A percentile compares a stretch with the other conserved stretches of the same genome.
Conservation (phyloP, 768 basidiomycete species). For the Suillus cothurnatus region DNA sequence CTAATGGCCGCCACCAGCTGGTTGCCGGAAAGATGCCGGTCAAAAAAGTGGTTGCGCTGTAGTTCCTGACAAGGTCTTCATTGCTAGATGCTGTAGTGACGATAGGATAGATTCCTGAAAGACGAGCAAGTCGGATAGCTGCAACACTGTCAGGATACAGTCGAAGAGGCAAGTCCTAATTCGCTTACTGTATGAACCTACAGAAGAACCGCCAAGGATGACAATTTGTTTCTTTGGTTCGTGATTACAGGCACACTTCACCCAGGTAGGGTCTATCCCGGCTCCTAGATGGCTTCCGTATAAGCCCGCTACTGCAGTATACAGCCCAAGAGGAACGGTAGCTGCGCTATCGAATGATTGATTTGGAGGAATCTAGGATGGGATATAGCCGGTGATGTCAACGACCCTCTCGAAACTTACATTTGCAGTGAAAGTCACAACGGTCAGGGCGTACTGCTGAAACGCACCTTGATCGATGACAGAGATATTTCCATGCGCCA, state of each 20-base stretch:
- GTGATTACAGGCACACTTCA: slow-evolving; percentile 33
- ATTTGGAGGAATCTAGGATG: slow-evolving; percentile 43
- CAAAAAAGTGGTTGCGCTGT: slow-evolving; percentile 47
- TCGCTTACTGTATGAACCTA: slow-evolving; percentile 46
- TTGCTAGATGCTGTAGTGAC: slow-evolving; percentile 43
- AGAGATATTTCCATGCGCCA: slow-evolving; percentile 30
- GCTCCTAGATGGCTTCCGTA: slow-evolving; percentile 43
- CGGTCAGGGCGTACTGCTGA: slow-evolving; percentile 43
- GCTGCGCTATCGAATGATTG: slow-evolving; percentile 47
- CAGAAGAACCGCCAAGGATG: slow-evolving; percentile 50
- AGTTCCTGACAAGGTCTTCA: slow-evolving; percentile 30
- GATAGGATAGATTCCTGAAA: slow-evolving; percentile 43
- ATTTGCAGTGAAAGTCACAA: slow-evolving; percentile 39
- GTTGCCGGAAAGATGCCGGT: slow-evolving; percentile 26
- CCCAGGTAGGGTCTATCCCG: slow-evolving; percentile 40
- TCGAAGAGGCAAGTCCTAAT: slow-evolving; percentile 11
- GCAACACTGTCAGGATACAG: not conserved
- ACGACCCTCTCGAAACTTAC: slow-evolving; percentile 21
- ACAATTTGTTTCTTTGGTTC: slow-evolving; percentile 47
- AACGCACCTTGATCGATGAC: slow-evolving; percentile 34
- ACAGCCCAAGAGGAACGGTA: slow-evolving; percentile 48
- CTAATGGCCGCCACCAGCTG: slow-evolving; percentile 24
- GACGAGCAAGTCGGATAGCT: slow-evolving; percentile 43
- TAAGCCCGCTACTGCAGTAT: slow-evolving; percentile 50
- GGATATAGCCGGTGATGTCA: not conserved